Percentiles rank a stretch among this genome's conserved stretches.
phyloP scores from a whole-genome alignment of 2,329 filamentous ascomycete species.

The Onygenales sp. region DNA sequence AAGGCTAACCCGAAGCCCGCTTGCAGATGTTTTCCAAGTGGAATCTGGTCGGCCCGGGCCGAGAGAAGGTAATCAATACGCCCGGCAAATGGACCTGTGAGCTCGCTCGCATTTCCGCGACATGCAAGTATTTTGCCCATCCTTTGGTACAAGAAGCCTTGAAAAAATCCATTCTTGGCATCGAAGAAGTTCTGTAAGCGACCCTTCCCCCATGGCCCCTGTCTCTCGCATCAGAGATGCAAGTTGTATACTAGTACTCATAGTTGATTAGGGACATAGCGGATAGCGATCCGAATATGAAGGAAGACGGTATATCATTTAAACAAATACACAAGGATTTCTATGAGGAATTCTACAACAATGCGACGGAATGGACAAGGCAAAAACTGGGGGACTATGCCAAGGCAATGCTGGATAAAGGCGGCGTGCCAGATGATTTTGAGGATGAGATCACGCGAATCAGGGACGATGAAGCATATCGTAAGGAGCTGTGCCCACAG shows the following conservation, averaged over 20 bases:
- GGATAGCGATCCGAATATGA: neutral
- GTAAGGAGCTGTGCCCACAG: neutral
- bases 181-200: slow-evolving; percentile 4
- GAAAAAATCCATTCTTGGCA: slow-evolving; percentile 2
- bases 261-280: neutral
- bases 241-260: neutral
- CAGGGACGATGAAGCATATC: neutral
- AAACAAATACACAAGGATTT: slow-evolving; percentile 1
- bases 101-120: slow-evolving; percentile 3
- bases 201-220: neutral
- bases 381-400: slow-evolving; percentile 1
- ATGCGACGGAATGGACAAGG: neutral
- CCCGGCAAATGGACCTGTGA: neutral
- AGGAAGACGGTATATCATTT: neutral
- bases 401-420: neutral
- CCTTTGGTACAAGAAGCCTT: neutral
- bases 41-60: neutral
- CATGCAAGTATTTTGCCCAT: slow-evolving; percentile 5
- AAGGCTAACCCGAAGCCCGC: neutral
- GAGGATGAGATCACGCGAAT: neutral
- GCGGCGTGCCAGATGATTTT: neutral
- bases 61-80: neutral
- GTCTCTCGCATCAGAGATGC: neutral
- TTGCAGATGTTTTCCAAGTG: slow-evolving; percentile 5
- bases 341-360: neutral